A percentile compares a stretch with the other conserved stretches of the same genome.
phyloP scores from a whole-genome alignment of 805 yeast genomes.

The Vanderwaltozyma tropicalis region DNA sequence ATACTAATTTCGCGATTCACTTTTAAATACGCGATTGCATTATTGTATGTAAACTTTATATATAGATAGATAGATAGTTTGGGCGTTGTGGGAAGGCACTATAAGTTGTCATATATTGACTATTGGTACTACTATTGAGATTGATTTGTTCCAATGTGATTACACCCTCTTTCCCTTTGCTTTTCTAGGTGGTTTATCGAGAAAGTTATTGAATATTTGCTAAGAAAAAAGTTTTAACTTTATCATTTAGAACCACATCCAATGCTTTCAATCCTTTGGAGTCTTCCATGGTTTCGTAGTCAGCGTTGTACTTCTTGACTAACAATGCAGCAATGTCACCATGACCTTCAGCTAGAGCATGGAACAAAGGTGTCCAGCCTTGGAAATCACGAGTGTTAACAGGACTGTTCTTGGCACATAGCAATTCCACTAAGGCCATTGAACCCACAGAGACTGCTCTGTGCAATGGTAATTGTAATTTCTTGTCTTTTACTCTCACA shows the following conservation, averaged over 20 bases:
- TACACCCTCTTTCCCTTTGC: background rate
- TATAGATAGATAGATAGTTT: too few species aligned
- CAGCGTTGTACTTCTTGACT: slow-evolving; percentile 56
- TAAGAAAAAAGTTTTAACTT: slow-evolving; percentile 34
- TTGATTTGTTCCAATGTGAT: too few species aligned
- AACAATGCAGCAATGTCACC: slow-evolving; percentile 62
- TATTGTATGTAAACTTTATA: too few species aligned
- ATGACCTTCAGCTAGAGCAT: slow-evolving; percentile 84
- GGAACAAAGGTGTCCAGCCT: slow-evolving; percentile 85
- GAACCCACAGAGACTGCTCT: slow-evolving; percentile 79
- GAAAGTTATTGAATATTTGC: slow-evolving; percentile 11
- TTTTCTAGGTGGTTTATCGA: too few species aligned
- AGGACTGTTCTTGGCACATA: slow-evolving; percentile 47
- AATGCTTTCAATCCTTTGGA: slow-evolving; percentile 45
- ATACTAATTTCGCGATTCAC: too few species aligned
- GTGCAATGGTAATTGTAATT: slow-evolving; percentile 58
- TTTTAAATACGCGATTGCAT: too few species aligned
- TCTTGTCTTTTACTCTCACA: slow-evolving; percentile 54
- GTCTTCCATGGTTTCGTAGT: slow-evolving; percentile 33
- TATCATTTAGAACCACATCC: slow-evolving; percentile 46
- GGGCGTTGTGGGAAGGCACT: too few species aligned
- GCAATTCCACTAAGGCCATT: slow-evolving; percentile 40
- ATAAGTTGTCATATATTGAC: too few species aligned
- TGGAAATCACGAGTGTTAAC: slow-evolving; percentile 55
- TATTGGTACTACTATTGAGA: too few species aligned